phyloP scores from a whole-genome alignment of 352 stramenopile genomes.

The Phytophthora podocarpi region DNA sequence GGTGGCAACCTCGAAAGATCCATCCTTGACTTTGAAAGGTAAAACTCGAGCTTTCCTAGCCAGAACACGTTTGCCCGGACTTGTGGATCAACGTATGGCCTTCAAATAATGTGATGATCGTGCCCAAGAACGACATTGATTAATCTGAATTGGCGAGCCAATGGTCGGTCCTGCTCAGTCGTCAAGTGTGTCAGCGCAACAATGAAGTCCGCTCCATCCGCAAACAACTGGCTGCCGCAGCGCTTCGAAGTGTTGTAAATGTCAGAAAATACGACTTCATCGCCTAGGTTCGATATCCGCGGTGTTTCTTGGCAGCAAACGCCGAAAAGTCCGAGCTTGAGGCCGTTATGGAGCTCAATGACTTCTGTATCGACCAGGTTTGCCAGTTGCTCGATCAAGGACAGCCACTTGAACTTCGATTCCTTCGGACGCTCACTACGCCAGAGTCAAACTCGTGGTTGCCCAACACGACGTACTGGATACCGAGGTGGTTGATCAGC shows the following conservation, averaged over 20 bases:
- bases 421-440: no score
- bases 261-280: constrained; percentile 60
- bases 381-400: constrained; percentile 38
- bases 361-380: constrained; percentile 60
- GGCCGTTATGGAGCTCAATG: constrained; percentile 46
- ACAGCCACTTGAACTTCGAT: no score
- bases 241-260: constrained; percentile 49
- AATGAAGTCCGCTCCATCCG: constrained; percentile 80
- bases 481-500: constrained; percentile 71
- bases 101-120: constrained; percentile 90
- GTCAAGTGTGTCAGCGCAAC: constrained; percentile 86
- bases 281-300: constrained; percentile 43
- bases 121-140: constrained; percentile 91
- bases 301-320: constrained; percentile 73
- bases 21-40: no score
- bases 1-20: no score
- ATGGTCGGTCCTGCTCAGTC: constrained; percentile 72
- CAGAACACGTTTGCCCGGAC: constrained; percentile 87
- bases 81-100: constrained; percentile 90
- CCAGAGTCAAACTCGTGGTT: constrained; percentile 89
- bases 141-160: constrained; percentile 64
- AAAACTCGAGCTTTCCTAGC: constrained; percentile 80
- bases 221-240: constrained; percentile 67
- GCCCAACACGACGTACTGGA: constrained; percentile 77
- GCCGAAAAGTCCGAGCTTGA: constrained; percentile 74